Evolutionary conservation across 1,139 yeast genomes (phyloP), one percentile per base, ranked within the genome.

Genomic region (Geotrichum citri-aurantii): DNA sequence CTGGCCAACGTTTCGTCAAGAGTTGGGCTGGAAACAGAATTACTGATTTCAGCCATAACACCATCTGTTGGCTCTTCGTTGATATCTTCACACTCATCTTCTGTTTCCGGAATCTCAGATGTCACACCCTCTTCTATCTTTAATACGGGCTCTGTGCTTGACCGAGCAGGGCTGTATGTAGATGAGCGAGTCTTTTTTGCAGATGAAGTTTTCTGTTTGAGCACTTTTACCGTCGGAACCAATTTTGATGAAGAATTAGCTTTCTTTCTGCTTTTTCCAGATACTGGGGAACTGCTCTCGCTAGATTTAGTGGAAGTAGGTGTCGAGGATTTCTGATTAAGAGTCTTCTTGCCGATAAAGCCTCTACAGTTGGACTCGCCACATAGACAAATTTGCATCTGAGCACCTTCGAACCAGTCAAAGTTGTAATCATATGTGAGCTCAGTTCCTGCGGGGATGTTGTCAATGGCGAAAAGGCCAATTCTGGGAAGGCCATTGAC

Each of bases 401-500:
- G 66, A 1, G 75, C 69, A 12, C 73, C 72, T 6, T 72, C 74
- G 58, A 74, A 73, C 73, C 75, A 72, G 42, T 73, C 75, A 58
- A 77, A 77, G 56, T 76, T 75, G 61, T 77, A 77, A 63, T 77
- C 79, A 58, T 75, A 77, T 1, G 77, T 72, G 7, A 77, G 64
- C 62, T 77, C 80, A 1, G 68, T 64, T 7, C 76, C 77, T 1
- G 72, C 67, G 1, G 69, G 66, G 37, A 76, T 72, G 5, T 72
- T 69, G 5, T 70, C 65, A 8, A 71, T 74, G 1, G 78, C 78
- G 66, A 75, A 76, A 12, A 77, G 62, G 0, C 78, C 79, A 29
- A 76, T 71, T 55, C 77, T 63, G 2, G 79, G 79, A 26, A 69
- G 67, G 1, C 72, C 74, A 52, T 73, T 65, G 27, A 76, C 77